Evolutionary conservation across 179 eudicot genomes (phyloP), one percentile per base, ranked within the genome.

Genomic region (Beta corolliflora): DNA sequence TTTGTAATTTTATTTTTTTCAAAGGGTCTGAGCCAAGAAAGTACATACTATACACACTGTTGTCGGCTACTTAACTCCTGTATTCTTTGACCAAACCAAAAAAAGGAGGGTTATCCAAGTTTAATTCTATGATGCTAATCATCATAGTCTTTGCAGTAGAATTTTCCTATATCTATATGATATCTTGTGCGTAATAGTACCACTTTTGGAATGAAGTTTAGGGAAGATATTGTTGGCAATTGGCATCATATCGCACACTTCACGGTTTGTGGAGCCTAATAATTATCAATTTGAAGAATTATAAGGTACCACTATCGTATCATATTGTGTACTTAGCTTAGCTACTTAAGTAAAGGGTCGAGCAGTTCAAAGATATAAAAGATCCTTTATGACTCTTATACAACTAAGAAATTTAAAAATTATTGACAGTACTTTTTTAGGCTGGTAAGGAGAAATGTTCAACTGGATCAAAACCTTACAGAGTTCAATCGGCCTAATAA

Each of bases 11-110:
- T 68, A 13, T 41, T 21, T 2, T 69, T 45, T 44, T 1, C 2
- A 29, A 44, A 44, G 44, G 16, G 6, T 36, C 14, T 14, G 45
- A 46, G 5, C 14, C 53, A 7, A 44, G 46, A 69, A 69, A 69
- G 73, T 69, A 69, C 54, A 69, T 23, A 56, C 13, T 15, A 0
- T 44, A 6, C 53, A 69, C 54, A 69, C 54, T 45, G n/a, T 36
- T 68, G 72, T 68, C 72, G 52, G 52, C 72, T 68, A 44, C 54
- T 46, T 41, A 1, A 9, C 31, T 48, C 15, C 29, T 19, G 54
- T 48, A 46, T 71, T 71, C 56, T 71, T 71, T 48, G 55, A 71
- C 58, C 56, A 71, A 71, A 15, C 36, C n/a, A 46, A n/a, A 71
- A 67, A 41, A 13, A 36, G 5, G 2, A 14, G 48, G 46, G 48